Evolutionary conservation across 306 rosid species (phyloP), one percentile per base, ranked within the genome.

Genomic region (Aeschynomene evenia): DNA sequence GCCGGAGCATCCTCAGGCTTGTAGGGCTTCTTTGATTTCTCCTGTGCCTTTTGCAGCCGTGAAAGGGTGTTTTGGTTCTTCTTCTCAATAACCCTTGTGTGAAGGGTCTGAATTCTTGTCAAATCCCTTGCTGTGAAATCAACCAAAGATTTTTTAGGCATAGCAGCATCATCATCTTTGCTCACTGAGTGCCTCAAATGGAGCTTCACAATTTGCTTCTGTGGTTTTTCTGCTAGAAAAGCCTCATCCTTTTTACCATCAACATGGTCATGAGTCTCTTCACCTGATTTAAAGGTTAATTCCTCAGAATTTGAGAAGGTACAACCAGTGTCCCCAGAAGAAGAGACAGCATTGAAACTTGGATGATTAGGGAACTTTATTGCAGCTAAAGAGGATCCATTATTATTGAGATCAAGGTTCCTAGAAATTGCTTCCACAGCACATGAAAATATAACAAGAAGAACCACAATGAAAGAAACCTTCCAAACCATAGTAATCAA

Each of bases 1-100:
- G 85, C 74, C 4, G 88, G 88, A 10, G 85, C 51, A 15, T 9
- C 66, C 31, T 1, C 77, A 0, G 60, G 66, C 22, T 66, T 73
- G 19, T 33, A 42, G 14, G 36, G 45, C 23, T 63, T 66, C 52
- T 82, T 83, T 66, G 54, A 20, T 10, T 57, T 49, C 21, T 56
- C 15, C 28, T 43, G 81, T 7, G 53, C 14, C 58, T 77, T 78
- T 20, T 76, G 78, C 63, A 88, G 79, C 79, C 97, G 87, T 58
- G 96, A 85, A 74, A 76, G 42, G 34, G 82, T 80, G 80, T 87
- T 89, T 69, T 87, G 97, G 55, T 94, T 95, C 96, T 91, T 95
- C 77, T 84, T 83, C 77, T 91, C 96, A 0, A 58, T 42, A 51
- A 85, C 83, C 71, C 96, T 90, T 31, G 74, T 74, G 21, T 89